phyloP scores from a whole-genome alignment of 2,329 filamentous ascomycete genomes.

The Pseudonectria buxi region DNA sequence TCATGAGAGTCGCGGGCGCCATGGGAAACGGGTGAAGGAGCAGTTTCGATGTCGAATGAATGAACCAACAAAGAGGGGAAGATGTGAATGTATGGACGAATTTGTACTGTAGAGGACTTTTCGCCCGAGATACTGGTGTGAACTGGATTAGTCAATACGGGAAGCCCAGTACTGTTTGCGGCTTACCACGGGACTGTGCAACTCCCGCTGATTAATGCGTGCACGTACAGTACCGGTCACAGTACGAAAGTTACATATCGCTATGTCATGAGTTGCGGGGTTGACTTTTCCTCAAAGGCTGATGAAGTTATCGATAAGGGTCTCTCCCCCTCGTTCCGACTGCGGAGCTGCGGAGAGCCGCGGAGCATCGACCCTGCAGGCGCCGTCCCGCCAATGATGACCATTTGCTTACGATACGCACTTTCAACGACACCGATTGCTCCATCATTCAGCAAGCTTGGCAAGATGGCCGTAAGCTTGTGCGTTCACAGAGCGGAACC shows the following conservation, averaged over 20 bases:
- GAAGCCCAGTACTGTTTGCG: constrained; percentile 8
- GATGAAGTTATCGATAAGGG: constrained; percentile 11
- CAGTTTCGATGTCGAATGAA: constrained; percentile 1
- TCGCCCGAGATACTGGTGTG: constrained; percentile 14
- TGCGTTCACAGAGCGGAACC: constrained; percentile 1
- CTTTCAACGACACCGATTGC: neutral
- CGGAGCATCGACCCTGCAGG: constrained; percentile 10
- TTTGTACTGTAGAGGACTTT: constrained; percentile 18
- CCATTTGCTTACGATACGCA: constrained; percentile 7
- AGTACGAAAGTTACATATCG: constrained; percentile 17
- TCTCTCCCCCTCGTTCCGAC: constrained; percentile 17
- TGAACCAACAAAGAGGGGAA: constrained; percentile 1
- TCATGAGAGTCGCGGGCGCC: constrained; percentile 46
- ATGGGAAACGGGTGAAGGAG: constrained; percentile 26
- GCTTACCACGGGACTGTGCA: constrained; percentile 12
- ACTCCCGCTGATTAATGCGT: no score
- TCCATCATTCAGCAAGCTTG: neutral
- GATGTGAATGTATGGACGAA: constrained; percentile 6
- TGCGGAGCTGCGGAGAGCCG: constrained; percentile 22
- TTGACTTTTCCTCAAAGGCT: constrained; percentile 17
- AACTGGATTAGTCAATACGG: constrained; percentile 22
- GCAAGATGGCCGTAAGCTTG: no score
- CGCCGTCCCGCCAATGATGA: constrained; percentile 8
- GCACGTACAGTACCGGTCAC: neutral
- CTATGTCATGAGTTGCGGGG: constrained; percentile 20